Conservation (phyloP, 2,329 filamentous ascomycete genomes). For the Fusarium solani-melongenae region DNA sequence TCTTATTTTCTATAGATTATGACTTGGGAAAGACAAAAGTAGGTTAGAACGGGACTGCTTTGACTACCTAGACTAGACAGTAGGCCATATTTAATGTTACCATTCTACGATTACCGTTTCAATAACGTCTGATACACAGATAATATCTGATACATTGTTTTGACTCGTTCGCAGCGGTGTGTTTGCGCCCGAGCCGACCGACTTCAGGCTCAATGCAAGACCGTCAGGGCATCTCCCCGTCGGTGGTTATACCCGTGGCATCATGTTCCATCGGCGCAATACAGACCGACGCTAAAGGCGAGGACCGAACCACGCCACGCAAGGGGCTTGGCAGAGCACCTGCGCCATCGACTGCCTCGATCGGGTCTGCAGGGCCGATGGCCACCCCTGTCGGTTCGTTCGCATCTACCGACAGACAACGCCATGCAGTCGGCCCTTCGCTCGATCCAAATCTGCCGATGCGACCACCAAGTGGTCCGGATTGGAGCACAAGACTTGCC, state of each 20-base stretch:
- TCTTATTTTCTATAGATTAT: neutral
- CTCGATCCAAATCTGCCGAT: neutral
- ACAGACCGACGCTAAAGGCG: neutral
- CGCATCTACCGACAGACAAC: conserved; percentile 4
- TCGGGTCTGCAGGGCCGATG: neutral
- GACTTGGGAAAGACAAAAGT: neutral
- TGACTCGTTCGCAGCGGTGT: neutral
- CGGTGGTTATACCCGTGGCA: neutral
- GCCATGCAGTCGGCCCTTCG: neutral
- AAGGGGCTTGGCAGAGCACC: neutral
- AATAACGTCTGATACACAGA: neutral
- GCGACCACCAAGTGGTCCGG: neutral
- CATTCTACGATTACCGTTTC: neutral
- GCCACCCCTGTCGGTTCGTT: neutral
- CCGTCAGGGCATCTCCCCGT: neutral
- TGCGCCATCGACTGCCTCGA: neutral
- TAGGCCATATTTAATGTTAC: neutral
- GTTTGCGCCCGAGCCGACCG: neutral
- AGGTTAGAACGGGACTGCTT: neutral
- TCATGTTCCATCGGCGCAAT: neutral
- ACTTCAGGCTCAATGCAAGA: neutral
- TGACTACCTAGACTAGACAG: neutral
- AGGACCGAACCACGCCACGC: neutral
- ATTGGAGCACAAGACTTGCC: neutral
- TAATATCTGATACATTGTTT: neutral